Percentiles rank a stretch among this genome's conserved stretches.
phyloP scores from a whole-genome alignment of 2,329 filamentous ascomycete genomes.

The Acrodontium crateriforme region DNA sequence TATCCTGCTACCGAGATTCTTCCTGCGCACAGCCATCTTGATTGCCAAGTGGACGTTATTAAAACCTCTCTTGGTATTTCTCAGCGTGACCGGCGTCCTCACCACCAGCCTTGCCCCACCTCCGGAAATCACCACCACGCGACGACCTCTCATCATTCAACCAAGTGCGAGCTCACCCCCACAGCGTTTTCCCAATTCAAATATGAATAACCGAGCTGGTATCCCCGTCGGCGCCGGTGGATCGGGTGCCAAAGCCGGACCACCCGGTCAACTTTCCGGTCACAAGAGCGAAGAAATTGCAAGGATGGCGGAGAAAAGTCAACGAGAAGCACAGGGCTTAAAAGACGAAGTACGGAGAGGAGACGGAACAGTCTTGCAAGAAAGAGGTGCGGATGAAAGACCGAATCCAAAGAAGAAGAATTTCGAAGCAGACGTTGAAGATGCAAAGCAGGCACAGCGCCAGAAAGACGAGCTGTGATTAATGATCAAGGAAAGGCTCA shows the following conservation, averaged over 20 bases:
- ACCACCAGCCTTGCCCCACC: background rate
- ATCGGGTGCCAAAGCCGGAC: slow-evolving; percentile 26
- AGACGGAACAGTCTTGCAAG: slow-evolving; percentile 33
- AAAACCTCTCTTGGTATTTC: slow-evolving; percentile 32
- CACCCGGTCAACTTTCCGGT: slow-evolving; percentile 15
- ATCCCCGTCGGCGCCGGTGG: slow-evolving; percentile 38
- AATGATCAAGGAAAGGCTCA: too few relatives aligned
- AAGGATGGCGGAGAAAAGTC: slow-evolving; percentile 28
- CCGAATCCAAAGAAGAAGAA: slow-evolving; percentile 48
- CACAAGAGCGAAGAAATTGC: slow-evolving; percentile 27
- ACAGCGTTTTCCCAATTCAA: slow-evolving; percentile 17
- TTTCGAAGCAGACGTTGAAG: slow-evolving; percentile 40
- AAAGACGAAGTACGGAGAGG: slow-evolving; percentile 19
- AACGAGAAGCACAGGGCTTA: slow-evolving; percentile 2
- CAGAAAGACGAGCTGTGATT: slow-evolving; percentile 24
- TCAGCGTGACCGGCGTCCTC: slow-evolving; percentile 38
- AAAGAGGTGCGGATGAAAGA: slow-evolving; percentile 21
- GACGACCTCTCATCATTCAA: slow-evolving; percentile 28
- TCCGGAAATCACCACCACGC: slow-evolving; percentile 15
- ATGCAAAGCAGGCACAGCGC: slow-evolving; percentile 14
- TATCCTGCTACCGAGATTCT: slow-evolving; percentile 53
- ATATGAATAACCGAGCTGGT: slow-evolving; percentile 13
- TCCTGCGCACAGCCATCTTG: slow-evolving; percentile 11
- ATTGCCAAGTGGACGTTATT: slow-evolving; percentile 15
- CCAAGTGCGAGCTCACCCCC: slow-evolving; percentile 32